A percentile compares a stretch with the other conserved stretches of the same genome.
Conservation (phyloP, 345 rosid species). For the Microthlaspi erraticum region DNA sequence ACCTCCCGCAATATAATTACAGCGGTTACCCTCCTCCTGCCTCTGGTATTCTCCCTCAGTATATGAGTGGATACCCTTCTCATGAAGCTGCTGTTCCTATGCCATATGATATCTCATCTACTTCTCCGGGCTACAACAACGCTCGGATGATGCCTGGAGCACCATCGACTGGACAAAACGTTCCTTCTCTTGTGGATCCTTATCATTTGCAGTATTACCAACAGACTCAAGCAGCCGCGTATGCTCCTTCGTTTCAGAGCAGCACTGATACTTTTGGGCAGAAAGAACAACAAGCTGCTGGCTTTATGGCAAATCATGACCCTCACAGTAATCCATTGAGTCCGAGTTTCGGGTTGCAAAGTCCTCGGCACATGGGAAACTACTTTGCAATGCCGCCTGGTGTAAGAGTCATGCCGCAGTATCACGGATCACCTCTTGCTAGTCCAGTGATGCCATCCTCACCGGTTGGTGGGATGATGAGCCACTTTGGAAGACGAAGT, state of each 20-base stretch:
- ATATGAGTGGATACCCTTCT: slow-evolving; percentile 72
- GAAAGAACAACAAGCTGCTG: slow-evolving; percentile 52
- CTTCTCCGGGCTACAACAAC: slow-evolving; percentile 51
- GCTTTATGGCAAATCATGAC: slow-evolving; percentile 63
- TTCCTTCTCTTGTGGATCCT: slow-evolving; percentile 67
- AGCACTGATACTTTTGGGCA: slow-evolving; percentile 54
- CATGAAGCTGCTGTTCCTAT: slow-evolving; percentile 61
- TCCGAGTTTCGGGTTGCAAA: slow-evolving; percentile 55
- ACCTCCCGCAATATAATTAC: slow-evolving; percentile 63
- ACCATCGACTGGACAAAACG: slow-evolving; percentile 36
- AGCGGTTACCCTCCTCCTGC: slow-evolving; percentile 67
- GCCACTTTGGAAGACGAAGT: slow-evolving; percentile 58
- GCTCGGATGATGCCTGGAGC: slow-evolving; percentile 37
- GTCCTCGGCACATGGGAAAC: slow-evolving; percentile 61
- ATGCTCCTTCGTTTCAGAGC: slow-evolving; percentile 60
- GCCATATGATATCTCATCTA: slow-evolving; percentile 62
- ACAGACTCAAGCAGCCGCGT: slow-evolving; percentile 61
- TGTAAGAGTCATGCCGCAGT: slow-evolving; percentile 69
- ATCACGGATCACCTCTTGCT: slow-evolving; percentile 66
- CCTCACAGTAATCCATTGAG: slow-evolving; percentile 53
- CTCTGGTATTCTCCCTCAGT: slow-evolving; percentile 65
- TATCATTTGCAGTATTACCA: slow-evolving; percentile 74
- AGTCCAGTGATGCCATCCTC: slow-evolving; percentile 77
- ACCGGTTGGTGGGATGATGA: slow-evolving; percentile 62
- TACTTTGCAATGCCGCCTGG: slow-evolving; percentile 60